Conservation (phyloP, 805 yeast species). For the Ogataea philodendri region DNA sequence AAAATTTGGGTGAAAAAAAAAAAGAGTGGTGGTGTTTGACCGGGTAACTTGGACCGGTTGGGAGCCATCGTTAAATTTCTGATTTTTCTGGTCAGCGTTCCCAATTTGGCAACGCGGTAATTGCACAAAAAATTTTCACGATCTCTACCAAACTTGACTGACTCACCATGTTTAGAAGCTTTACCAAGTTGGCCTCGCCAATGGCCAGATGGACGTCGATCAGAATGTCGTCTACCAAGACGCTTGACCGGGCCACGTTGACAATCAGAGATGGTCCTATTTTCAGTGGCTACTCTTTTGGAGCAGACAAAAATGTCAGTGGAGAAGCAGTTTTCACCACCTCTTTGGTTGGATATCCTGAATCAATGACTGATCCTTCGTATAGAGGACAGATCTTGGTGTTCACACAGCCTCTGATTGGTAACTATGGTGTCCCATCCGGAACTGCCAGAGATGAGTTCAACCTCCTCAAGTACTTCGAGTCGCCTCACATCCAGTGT, state of each 20-base stretch:
- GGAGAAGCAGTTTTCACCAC: slow-evolving; percentile 99
- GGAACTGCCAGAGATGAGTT: slow-evolving; percentile 75
- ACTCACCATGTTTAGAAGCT: slow-evolving; percentile 10
- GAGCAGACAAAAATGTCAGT: slow-evolving; percentile 86
- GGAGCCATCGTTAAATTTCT: too few species aligned
- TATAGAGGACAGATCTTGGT: slow-evolving; percentile 96
- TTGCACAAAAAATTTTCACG: slow-evolving; percentile 23
- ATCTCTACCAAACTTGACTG: slow-evolving; percentile 4
- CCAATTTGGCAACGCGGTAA: slow-evolving; percentile 27
- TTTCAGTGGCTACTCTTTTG: slow-evolving; percentile 91
- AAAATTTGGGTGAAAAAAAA: slow-evolving; percentile 6
- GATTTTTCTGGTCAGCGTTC: slow-evolving; percentile 5
- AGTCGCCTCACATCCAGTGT: slow-evolving; percentile 88
- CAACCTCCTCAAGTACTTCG: slow-evolving; percentile 85
- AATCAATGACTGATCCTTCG: slow-evolving; percentile 98
- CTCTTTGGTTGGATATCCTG: slow-evolving; percentile 97
- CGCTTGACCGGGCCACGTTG: slow-evolving; percentile 78
- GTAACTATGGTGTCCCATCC: slow-evolving; percentile 97
- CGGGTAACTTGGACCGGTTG: too few species aligned
- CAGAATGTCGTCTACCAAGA: slow-evolving; percentile 32
- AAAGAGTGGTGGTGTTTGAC: too few species aligned
- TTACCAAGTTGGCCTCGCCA: slow-evolving; percentile 9
- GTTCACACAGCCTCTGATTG: slow-evolving; percentile 95
- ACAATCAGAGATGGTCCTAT: slow-evolving; percentile 92
- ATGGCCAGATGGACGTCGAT: slow-evolving; percentile 13